Evolutionary conservation across 306 rosid genomes (phyloP), one percentile per base, ranked within the genome.

Genomic region (Pyrus bretschneideri): DNA sequence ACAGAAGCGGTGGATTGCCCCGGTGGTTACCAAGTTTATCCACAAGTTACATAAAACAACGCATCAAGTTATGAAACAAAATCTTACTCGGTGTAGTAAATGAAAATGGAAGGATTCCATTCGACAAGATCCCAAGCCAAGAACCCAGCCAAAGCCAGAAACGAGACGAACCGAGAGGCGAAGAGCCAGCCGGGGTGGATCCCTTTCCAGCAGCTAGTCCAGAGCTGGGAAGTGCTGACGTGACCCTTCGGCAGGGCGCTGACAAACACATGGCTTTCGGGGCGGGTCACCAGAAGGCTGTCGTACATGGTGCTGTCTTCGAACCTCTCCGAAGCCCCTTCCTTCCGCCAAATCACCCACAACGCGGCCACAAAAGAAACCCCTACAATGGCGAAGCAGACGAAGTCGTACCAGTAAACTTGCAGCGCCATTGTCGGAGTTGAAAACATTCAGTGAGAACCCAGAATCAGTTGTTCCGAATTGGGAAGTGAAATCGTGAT

Each of bases 141-240:
- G 65, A 86, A 84, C 9, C 80, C 64, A 3, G 83, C 83, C 85
- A 89, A 4, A 54, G 65, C 69, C 22, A 87, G 12, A 64, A 86
- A 76, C 8, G 95, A 88, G 46, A 82, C 11, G 35, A 86, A 85
- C 11, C 95, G 95, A 4, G 84, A 76, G 7, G 74, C 65, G 18
- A 91, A 68, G 62, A 91, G 90, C 72, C 84, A 85, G 57, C 74
- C 40, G 10, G 97, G 97, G 80, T 86, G 89, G 44, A 91, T 79
- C 13, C 87, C 93, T 42, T 75, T 76, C 95, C 95, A 91, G 71
- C 95, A 91, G 44, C 88, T 86, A 27, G 84, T 85, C 97, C 97
- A 91, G 11, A 86, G 66, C 60, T 89, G 92, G 44, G 81, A 78
- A 58, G 76, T 63, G 61, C 78, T 83, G 1, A 87, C 67, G 21